Evolutionary conservation across 257 asterid species (phyloP).

Genomic region (Handroanthus guayacan): DNA sequence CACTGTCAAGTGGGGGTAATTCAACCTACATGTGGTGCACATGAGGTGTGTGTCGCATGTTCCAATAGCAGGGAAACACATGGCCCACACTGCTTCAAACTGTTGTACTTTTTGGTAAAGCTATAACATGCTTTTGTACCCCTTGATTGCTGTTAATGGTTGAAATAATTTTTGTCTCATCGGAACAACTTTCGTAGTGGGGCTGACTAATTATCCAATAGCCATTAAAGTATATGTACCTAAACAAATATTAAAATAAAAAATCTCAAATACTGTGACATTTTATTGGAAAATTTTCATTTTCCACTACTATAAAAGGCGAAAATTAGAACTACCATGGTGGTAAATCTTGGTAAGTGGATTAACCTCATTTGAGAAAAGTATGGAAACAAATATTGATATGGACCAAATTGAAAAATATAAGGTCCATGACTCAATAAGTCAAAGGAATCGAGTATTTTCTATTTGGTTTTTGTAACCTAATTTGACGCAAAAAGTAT

Average conservation of each 20-base stretch:
- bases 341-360: too few relatives aligned
- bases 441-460: too few relatives aligned
- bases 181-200: slow-evolving; percentile 9
- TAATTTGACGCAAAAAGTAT: too few relatives aligned
- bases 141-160: slow-evolving; percentile 29
- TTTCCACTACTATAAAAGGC: too few relatives aligned
- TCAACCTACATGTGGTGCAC: slow-evolving; percentile 37
- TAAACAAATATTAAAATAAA: background rate
- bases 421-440: too few relatives aligned
- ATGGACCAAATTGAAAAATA: too few relatives aligned
- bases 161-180: background rate
- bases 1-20: background rate
- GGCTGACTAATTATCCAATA: background rate
- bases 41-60: background rate
- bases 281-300: background rate
- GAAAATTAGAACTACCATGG: too few relatives aligned
- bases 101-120: background rate
- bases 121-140: background rate
- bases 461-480: too few relatives aligned
- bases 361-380: too few relatives aligned
- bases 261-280: background rate
- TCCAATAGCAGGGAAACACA: slow-evolving; percentile 6
- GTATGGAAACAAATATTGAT: too few relatives aligned
- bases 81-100: slow-evolving; percentile 31
- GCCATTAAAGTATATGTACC: background rate